Conservation (phyloP, 1,284 basidiomycete genomes). For the Takashimella koratensis region DNA sequence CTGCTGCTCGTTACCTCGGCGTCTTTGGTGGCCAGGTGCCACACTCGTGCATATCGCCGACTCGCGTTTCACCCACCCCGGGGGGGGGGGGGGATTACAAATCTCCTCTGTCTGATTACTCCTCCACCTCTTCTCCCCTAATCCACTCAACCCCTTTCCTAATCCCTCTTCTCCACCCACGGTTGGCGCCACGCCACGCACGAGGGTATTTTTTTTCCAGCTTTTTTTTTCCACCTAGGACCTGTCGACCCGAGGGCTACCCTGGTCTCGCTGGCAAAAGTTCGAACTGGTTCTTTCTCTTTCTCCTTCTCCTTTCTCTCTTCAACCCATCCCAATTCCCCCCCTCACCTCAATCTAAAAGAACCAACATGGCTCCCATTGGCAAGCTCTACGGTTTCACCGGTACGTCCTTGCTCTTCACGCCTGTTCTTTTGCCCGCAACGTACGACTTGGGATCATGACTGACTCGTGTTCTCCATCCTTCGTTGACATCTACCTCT, state of each 20-base stretch:
- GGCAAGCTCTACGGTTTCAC: slow-evolving; percentile 38
- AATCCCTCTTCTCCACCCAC: not conserved
- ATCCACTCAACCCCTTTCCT: no score
- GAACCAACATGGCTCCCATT: slow-evolving; percentile 32
- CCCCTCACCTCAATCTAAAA: not conserved
- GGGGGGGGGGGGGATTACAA: no score
- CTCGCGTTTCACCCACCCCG: no score
- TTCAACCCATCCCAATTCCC: not conserved
- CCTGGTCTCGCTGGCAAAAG: not conserved
- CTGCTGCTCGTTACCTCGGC: not conserved
- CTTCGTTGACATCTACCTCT: not conserved
- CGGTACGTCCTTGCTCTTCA: slow-evolving; percentile 20
- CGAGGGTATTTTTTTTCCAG: not conserved
- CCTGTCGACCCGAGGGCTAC: no score
- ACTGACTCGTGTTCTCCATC: not conserved
- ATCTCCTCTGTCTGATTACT: no score
- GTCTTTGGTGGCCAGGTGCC: not conserved
- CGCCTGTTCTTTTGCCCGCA: not conserved
- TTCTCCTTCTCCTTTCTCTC: not conserved
- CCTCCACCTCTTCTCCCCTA: no score
- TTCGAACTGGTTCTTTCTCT: not conserved
- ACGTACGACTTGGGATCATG: not conserved
- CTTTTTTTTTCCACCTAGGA: not conserved
- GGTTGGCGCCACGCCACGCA: no score
- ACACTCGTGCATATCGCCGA: not conserved